phyloP scores from a whole-genome alignment of 2,329 filamentous ascomycete genomes.

The Cercospora nicotianae region DNA sequence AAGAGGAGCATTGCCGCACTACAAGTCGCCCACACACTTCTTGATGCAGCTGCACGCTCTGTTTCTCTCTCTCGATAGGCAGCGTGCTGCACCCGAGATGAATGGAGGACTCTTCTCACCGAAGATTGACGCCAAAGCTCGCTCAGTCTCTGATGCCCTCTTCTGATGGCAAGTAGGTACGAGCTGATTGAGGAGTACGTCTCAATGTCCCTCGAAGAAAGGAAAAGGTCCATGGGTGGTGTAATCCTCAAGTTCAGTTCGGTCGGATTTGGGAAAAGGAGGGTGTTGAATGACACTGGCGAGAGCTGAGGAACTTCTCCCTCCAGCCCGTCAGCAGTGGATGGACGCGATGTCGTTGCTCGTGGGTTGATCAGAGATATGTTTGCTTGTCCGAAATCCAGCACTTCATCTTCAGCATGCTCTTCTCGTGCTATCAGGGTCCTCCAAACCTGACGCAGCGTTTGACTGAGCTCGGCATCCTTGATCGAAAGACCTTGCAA shows the following conservation, averaged over 20 bases:
- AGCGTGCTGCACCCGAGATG: conserved; percentile 52
- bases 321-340: conserved; percentile 43
- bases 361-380: conserved; percentile 67
- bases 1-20: conserved; percentile 86
- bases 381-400: conserved; percentile 79
- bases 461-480: conserved; percentile 78
- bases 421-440: conserved; percentile 76
- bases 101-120: conserved; percentile 71
- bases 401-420: conserved; percentile 68
- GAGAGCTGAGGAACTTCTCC: conserved; percentile 44
- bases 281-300: conserved; percentile 67
- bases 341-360: conserved; percentile 38
- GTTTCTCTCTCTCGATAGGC: conserved; percentile 65
- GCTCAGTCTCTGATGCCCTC: conserved; percentile 80
- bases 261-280: conserved; percentile 77
- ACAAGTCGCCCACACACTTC: conserved; percentile 85
- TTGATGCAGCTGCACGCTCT: conserved; percentile 64
- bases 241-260: conserved; percentile 69
- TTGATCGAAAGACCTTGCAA: conserved; percentile 70
- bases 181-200: conserved; percentile 83
- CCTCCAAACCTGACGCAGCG: conserved; percentile 76
- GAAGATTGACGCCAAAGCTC: conserved; percentile 83
- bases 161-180: conserved; percentile 80
- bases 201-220: conserved; percentile 72
- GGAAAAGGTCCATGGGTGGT: conserved; percentile 82